These are phyloP conservation scores for Xylariaceae sp. DNA, from an alignment of 2,329 filamentous ascomycete species.

Conservation along the genomic window DNA sequence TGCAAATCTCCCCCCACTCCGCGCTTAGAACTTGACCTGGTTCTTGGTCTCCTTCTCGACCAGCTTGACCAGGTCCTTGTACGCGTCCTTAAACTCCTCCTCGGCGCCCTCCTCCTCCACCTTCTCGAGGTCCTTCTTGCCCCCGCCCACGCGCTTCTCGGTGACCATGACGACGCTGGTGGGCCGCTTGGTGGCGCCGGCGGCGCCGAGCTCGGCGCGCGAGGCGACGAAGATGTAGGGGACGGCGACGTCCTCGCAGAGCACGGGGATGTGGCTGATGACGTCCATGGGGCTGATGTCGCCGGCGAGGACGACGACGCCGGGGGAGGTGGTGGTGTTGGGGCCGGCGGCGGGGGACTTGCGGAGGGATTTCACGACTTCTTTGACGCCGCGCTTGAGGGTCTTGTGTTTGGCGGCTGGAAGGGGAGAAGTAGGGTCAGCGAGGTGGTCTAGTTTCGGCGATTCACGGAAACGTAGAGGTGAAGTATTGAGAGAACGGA, in stretches of 20 bases:
- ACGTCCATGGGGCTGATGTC: constrained; percentile 99
- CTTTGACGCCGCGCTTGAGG: constrained; percentile 96
- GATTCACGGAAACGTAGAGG: not conserved
- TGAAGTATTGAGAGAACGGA: not conserved
- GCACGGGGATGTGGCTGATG: constrained; percentile 94
- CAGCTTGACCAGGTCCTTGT: constrained; percentile 61
- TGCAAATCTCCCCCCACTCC: not conserved
- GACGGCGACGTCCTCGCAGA: constrained; percentile 97
- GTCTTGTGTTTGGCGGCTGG: constrained; percentile 92
- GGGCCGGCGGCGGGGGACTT: constrained; percentile 75
- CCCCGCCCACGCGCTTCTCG: constrained; percentile 41
- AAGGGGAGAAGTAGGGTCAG: constrained; percentile 13
- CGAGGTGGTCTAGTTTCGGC: constrained; percentile 9
- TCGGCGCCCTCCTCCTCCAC: constrained; percentile 45
- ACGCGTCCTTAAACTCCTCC: constrained; percentile 58
- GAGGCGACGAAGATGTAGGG: constrained; percentile 94
- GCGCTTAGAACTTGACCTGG: constrained; percentile 45
- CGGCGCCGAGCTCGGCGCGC: constrained; percentile 88
- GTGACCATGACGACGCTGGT: constrained; percentile 93
- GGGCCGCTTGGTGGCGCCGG: constrained; percentile 90
- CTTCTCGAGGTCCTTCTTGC: constrained; percentile 35
- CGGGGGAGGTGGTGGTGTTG: constrained; percentile 58
- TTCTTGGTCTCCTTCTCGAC: constrained; percentile 55
- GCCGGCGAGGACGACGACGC: constrained; percentile 86
- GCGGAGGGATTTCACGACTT: constrained; percentile 96